These are phyloP conservation scores for Phytopythium boreale DNA, from an alignment of 352 stramenopile species.

Conservation along the genomic window DNA sequence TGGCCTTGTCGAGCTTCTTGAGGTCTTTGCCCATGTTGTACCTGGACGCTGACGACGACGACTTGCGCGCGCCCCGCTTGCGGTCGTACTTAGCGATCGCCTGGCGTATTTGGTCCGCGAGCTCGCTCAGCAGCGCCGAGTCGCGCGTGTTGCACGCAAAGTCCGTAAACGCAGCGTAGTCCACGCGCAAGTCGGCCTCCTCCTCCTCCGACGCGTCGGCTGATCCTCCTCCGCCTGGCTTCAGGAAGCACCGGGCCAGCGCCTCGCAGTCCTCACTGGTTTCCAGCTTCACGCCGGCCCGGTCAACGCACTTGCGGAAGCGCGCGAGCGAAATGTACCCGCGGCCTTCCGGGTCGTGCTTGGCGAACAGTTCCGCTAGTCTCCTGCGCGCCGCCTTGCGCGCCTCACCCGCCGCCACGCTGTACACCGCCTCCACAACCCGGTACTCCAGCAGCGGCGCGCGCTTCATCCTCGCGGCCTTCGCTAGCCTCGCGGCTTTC, in stretches of 20 bases:
- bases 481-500: constrained; percentile 26
- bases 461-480: constrained; percentile 44
- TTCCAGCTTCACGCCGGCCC: constrained; percentile 49
- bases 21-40: constrained; percentile 42
- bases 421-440: constrained; percentile 50
- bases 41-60: constrained; percentile 31
- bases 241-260: constrained; percentile 40
- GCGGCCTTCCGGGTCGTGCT: constrained; percentile 40
- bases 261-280: constrained; percentile 27
- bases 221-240: constrained; percentile 5
- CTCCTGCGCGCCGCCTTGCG: constrained; percentile 35
- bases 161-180: constrained; percentile 60
- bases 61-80: constrained; percentile 25
- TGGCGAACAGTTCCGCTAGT: constrained; percentile 45
- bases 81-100: constrained; percentile 51
- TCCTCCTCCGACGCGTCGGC: constrained; percentile 5
- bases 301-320: constrained; percentile 61
- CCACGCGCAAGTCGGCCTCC: constrained; percentile 23
- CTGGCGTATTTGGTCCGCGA: constrained; percentile 41
- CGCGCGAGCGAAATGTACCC: constrained; percentile 30
- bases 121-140: constrained; percentile 54
- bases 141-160: constrained; percentile 68
- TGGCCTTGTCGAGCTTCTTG: constrained; percentile 54
- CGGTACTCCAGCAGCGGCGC: constrained; percentile 40
- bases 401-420: constrained; percentile 41